phyloP scores from a whole-genome alignment of 2,329 filamentous ascomycete genomes.

The Helotiales sp. region DNA sequence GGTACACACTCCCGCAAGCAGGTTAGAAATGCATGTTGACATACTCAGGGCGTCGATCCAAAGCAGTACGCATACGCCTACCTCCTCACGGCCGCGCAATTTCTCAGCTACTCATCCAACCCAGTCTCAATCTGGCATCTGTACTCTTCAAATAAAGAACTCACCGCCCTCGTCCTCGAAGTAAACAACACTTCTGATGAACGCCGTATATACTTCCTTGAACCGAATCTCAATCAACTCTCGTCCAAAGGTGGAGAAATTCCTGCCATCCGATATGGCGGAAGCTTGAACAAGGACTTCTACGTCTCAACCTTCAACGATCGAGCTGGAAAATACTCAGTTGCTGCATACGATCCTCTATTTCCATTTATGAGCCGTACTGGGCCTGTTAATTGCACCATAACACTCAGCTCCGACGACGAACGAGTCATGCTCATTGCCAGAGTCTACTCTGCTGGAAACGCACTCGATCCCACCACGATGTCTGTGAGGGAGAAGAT shows the following conservation, averaged over 20 bases:
- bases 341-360: slow-evolving; percentile 51
- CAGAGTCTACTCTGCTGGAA: slow-evolving; percentile 54
- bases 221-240: slow-evolving; percentile 36
- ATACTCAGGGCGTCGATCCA: slow-evolving; percentile 54
- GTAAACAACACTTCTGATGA: slow-evolving; percentile 79
- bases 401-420: slow-evolving; percentile 60
- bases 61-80: slow-evolving; percentile 66
- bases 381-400: slow-evolving; percentile 55
- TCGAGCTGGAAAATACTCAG: slow-evolving; percentile 53
- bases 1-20: slow-evolving; percentile 39
- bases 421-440: slow-evolving; percentile 59
- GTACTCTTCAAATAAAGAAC: slow-evolving; percentile 56
- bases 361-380: slow-evolving; percentile 39
- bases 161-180: slow-evolving; percentile 68
- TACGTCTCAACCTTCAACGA: slow-evolving; percentile 77
- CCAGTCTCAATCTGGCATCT: slow-evolving; percentile 80
- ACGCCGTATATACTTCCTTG: slow-evolving; percentile 64
- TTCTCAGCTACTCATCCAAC: slow-evolving; percentile 72
- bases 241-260: slow-evolving; percentile 12
- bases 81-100: slow-evolving; percentile 67
- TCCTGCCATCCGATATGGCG: slow-evolving; percentile 41
- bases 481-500: slow-evolving; percentile 46
- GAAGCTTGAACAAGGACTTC: slow-evolving; percentile 68
- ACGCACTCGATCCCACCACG: slow-evolving; percentile 48
- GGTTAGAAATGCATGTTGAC: slow-evolving; percentile 9